phyloP scores from a whole-genome alignment of 2,329 filamentous ascomycete species.

The Hyphodiscus sp. region DNA sequence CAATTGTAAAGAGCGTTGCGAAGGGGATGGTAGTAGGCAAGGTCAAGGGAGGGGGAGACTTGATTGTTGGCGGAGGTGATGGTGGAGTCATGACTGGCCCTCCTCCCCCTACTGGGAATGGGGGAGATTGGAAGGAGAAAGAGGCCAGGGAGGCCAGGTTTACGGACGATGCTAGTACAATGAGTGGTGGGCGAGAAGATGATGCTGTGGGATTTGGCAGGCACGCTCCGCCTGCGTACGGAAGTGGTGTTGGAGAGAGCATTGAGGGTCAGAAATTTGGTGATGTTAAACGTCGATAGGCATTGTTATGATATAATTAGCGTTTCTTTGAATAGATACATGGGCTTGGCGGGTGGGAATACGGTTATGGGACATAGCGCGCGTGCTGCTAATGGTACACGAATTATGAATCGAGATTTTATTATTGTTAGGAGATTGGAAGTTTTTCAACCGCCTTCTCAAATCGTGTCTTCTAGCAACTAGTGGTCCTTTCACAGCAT shows the following conservation, averaged over 20 bases:
- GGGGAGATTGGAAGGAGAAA: constrained; percentile 21
- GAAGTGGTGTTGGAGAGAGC: constrained; percentile 18
- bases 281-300: constrained; percentile 12
- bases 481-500: too few relatives aligned
- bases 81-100: constrained; percentile 17
- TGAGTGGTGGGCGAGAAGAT: constrained; percentile 21
- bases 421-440: too few relatives aligned
- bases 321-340: not conserved
- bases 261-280: constrained; percentile 18
- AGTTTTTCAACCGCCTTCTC: too few relatives aligned
- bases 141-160: constrained; percentile 19
- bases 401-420: not conserved
- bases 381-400: not conserved
- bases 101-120: not conserved
- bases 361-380: not conserved
- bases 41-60: constrained; percentile 65
- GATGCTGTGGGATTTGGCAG: constrained; percentile 23
- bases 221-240: constrained; percentile 18
- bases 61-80: constrained; percentile 61
- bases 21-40: constrained; percentile 92
- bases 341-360: not conserved
- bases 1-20: constrained; percentile 88
- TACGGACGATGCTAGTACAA: constrained; percentile 15
- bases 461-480: too few relatives aligned
- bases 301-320: not conserved